These are phyloP conservation scores for Basidiobolus meristosporus DNA, from an alignment of 371 early-diverging fungal genomes.

Conservation along the genomic window DNA sequence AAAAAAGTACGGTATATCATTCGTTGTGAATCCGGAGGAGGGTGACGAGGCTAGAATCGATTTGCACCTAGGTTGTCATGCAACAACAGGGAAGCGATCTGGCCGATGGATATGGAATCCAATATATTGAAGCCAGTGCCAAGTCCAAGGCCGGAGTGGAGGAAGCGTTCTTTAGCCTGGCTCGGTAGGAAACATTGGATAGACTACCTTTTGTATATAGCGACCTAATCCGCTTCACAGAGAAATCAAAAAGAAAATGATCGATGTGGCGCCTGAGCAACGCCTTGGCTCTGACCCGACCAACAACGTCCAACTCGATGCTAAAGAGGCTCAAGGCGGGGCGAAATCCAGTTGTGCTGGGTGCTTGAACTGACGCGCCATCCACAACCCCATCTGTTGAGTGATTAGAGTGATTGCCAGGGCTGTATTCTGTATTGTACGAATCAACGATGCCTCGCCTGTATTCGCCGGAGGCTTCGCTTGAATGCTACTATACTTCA, in stretches of 20 bases:
- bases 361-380: too few relatives aligned
- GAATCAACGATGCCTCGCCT: too few relatives aligned
- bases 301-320: too few relatives aligned
- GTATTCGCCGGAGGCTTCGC: too few relatives aligned
- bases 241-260: not conserved
- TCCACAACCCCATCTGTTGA: too few relatives aligned
- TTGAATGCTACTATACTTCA: too few relatives aligned
- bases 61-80: constrained; percentile 25
- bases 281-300: not conserved
- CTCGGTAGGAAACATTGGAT: constrained; percentile 38
- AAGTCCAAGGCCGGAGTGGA: constrained; percentile 95
- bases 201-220: not conserved
- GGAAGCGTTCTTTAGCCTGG: constrained; percentile 92
- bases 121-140: constrained; percentile 90
- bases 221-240: not conserved
- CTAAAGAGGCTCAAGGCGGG: too few relatives aligned
- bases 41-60: not conserved
- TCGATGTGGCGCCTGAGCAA: not conserved
- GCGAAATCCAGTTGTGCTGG: too few relatives aligned
- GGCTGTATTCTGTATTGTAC: too few relatives aligned
- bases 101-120: constrained; percentile 71
- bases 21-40: too few relatives aligned
- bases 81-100: constrained; percentile 66
- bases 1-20: constrained; percentile 48
- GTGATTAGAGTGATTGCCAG: too few relatives aligned